Evolutionary conservation across 2,329 filamentous ascomycete species (phyloP).

Genomic region (Xylaria sp.): DNA sequence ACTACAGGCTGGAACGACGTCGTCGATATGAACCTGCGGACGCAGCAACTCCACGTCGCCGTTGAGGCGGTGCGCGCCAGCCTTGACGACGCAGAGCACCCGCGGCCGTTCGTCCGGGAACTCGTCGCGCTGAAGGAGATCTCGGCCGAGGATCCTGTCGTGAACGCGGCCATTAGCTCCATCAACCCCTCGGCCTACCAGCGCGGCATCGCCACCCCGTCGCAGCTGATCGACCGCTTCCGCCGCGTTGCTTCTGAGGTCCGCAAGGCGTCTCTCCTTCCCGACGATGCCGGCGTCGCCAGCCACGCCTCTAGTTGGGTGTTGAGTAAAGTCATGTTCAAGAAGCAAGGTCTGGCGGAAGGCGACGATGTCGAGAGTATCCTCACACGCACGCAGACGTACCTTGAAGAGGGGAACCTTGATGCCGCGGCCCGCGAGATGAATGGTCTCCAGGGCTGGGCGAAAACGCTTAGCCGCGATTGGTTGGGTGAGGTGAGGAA

Average conservation of each 20-base stretch:
- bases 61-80: conserved; percentile 91
- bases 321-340: conserved; percentile 94
- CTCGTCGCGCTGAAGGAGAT: conserved; percentile 95
- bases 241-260: conserved; percentile 91
- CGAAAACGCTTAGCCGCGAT: conserved; percentile 91
- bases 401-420: conserved; percentile 91
- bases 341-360: conserved; percentile 85
- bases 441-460: conserved; percentile 93
- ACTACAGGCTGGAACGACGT: conserved; percentile 91
- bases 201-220: conserved; percentile 82
- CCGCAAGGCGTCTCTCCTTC: conserved; percentile 90
- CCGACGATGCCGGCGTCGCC: conserved; percentile 92
- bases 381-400: conserved; percentile 85
- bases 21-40: conserved; percentile 88
- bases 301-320: conserved; percentile 91
- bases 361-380: conserved; percentile 95
- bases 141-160: conserved; percentile 82
- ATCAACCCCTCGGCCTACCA: conserved; percentile 96
- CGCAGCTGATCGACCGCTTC: conserved; percentile 95
- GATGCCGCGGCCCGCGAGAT: conserved; percentile 94
- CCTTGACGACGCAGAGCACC: conserved; percentile 77
- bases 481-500: conserved; percentile 92
- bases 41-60: conserved; percentile 95
- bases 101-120: conserved; percentile 89
- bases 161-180: conserved; percentile 93